Conservation (phyloP, 495 filamentous ascomycete genomes). For the Stereocaulon alpinum region DNA sequence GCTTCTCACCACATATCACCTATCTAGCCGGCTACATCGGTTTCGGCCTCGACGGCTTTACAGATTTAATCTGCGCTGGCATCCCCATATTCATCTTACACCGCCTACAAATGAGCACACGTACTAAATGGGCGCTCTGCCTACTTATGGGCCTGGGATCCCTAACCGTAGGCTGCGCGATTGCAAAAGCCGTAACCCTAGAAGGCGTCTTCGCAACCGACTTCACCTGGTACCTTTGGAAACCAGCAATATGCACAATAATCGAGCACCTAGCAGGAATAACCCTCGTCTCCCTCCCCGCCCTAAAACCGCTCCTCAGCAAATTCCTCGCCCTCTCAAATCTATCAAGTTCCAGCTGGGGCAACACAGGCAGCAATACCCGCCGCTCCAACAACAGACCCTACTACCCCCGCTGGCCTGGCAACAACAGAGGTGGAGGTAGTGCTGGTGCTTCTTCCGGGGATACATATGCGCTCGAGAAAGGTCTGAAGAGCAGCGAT, state of each 20-base stretch:
- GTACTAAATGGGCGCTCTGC: conserved; percentile 21
- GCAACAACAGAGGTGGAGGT: not conserved
- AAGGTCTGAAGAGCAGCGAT: not conserved
- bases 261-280: conserved; percentile 19
- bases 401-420: conserved; percentile 8
- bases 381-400: not conserved
- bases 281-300: conserved; percentile 20
- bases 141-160: conserved; percentile 22
- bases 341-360: too few species aligned
- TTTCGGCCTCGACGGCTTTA: conserved; percentile 22
- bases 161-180: conserved; percentile 22
- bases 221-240: conserved; percentile 17
- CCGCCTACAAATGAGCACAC: conserved; percentile 17
- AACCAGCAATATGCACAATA: conserved; percentile 21
- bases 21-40: conserved; percentile 22
- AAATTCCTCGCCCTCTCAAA: not conserved
- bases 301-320: conserved; percentile 19
- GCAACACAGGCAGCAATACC: too few species aligned
- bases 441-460: not conserved
- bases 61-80: conserved; percentile 21
- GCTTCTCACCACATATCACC: conserved; percentile 19
- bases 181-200: conserved; percentile 21
- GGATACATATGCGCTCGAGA: not conserved
- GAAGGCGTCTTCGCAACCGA: conserved; percentile 17
- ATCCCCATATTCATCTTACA: conserved; percentile 22